Evolutionary conservation across 2,329 filamentous ascomycete genomes (phyloP), one percentile per base, ranked within the genome.

Genomic region (Cercospora sp.): DNA sequence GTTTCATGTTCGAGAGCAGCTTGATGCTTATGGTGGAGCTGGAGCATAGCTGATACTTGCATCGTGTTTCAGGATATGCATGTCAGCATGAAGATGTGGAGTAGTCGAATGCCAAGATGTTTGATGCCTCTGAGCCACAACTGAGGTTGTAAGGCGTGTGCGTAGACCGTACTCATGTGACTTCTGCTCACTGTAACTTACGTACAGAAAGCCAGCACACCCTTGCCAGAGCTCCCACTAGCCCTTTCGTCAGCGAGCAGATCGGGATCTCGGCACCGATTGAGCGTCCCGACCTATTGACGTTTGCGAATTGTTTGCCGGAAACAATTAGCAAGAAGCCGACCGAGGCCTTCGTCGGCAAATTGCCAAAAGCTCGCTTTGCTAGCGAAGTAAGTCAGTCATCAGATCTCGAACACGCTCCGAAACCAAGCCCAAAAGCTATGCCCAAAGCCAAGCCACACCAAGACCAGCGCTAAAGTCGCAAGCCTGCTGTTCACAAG

Each of bases 81-180:
- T 57, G 45, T 42, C 18, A 42, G 33, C 33, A 45, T 58, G 64
- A 57, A 16, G 53, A n/a, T 30, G 28, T 42, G 36, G 40, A 33
- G 16, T 28, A 12, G 10, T 51, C 28, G 18, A 57, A 30, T 31
- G 53, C 60, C 60, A 67, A 67, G 64, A 31, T 10, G 16, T 26
- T 18, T 30, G 45, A 57, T 28, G 28, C 31, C 30, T 57, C 55
- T 60, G 57, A 65, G 63, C 63, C 63, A 65, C 65, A 53, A 20
- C 10, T 51, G 53, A 33, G 20, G 31, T 64, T 63, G 61, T 63
- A 16, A 23, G 31, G 61, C 18, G 45, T 20, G n/a, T 57, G 51
- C 51, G 62, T 45, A 57, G 0, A 36, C 30, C 9, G 55, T 36
- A 30, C 28, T 7, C 28, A 16, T 59, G 55, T 36, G 31, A 36